A percentile compares a stretch with the other conserved stretches of the same genome.
Conservation (phyloP, 106 monocot species). For the Dendrobium chrysotoxum region DNA sequence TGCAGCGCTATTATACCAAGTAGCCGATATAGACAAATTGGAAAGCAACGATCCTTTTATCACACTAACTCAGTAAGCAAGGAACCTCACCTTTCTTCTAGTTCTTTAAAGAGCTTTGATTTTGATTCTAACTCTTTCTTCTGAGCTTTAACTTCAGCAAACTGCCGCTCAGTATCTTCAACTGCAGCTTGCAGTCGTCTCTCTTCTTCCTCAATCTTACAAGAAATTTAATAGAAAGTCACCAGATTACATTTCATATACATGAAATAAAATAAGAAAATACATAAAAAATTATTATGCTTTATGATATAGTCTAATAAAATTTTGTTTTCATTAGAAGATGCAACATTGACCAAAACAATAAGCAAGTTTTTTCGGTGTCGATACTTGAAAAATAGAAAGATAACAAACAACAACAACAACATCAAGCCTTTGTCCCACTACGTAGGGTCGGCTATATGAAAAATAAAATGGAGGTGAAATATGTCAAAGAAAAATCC, state of each 20-base stretch:
- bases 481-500: neutral
- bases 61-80: neutral
- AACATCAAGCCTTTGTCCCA: too few relatives aligned
- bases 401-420: too few relatives aligned
- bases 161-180: slow-evolving; percentile 73
- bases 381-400: neutral
- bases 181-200: slow-evolving; percentile 65
- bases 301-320: neutral
- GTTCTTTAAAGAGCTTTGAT: slow-evolving; percentile 58
- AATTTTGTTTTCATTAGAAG: neutral
- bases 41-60: neutral
- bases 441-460: too few relatives aligned
- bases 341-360: neutral
- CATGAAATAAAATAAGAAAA: neutral
- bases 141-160: slow-evolving; percentile 53
- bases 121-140: slow-evolving; percentile 68
- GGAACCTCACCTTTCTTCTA: slow-evolving; percentile 60
- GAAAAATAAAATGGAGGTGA: neutral
- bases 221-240: neutral
- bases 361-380: neutral
- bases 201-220: slow-evolving; percentile 83
- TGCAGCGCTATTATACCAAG: neutral
- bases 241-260: neutral
- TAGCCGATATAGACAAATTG: neutral
- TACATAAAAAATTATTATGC: neutral